Base-by-base conservation (phyloP, 1,284 basidiomycete species). In the Heterobasidion annosum region DNA sequence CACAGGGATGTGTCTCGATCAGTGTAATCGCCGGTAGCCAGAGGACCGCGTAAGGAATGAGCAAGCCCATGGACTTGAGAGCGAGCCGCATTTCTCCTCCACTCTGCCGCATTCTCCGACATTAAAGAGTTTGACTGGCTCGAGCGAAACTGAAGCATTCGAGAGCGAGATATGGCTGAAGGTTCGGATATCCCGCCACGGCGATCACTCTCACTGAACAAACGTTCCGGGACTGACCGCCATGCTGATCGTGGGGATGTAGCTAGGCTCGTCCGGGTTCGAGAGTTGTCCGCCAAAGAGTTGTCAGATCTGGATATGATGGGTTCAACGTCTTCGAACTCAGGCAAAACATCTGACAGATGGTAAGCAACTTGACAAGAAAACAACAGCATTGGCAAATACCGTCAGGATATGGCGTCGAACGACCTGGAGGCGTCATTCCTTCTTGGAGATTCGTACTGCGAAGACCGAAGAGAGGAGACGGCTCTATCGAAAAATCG, bases 11-110 rank as follows among this genome's bases (percentile, higher is more conserved):
- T 12, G n/a, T 10, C 12, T 6, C 37, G 37, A n/a, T 40, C 37
- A n/a, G n/a, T n/a, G n/a, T 40, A 12, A 40, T 40, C 37, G 10
- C n/a, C 37, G 3, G 10, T 8, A 40, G 37, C n/a, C n/a, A 40
- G 8, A 12, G 10, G 37, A 8, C n/a, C 37, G n/a, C 10, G 25
- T 25, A 25, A 25, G 25, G 25, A 25, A 25, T 25, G 25, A 25
- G 25, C 25, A 25, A 25, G 25, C 25, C 25, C 25, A 3, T 25
- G 25, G 13, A 37, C 34, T 42, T 59, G 58, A 32, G 50, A 49
- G 25, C 51, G 58, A 34, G 54, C 54, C 44, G 54, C 12, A 32
- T 34, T 50, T 40, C 58, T 59, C 37, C 54, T 35, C 54, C 54
- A 54, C 32, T 53, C 58, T 33, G 52, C 35, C 9, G 43, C 43